Evolutionary conservation across 2,329 filamentous ascomycete species (phyloP).

Genomic region (Didymosphaeria variabile): DNA sequence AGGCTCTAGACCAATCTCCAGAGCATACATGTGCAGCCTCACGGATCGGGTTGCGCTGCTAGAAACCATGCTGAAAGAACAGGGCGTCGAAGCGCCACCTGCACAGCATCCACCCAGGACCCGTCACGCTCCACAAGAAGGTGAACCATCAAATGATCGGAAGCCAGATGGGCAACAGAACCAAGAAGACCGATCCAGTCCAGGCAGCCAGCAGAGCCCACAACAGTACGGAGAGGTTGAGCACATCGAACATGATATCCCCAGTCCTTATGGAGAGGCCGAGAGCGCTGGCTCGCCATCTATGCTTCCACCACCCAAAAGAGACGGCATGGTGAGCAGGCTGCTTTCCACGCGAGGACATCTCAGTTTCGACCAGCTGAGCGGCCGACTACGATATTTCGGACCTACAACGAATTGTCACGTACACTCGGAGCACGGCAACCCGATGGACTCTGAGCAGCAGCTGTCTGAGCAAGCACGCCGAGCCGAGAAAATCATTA

Average conservation of each 20-base stretch:
- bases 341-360: conserved; percentile 61
- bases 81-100: conserved; percentile 60
- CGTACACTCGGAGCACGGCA: conserved; percentile 55
- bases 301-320: conserved; percentile 50
- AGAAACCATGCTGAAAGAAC: conserved; percentile 61
- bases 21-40: conserved; percentile 66
- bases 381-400: conserved; percentile 62
- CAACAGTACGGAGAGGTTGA: conserved; percentile 30
- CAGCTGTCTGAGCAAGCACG: conserved; percentile 58
- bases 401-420: conserved; percentile 64
- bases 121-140: conserved; percentile 45
- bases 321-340: conserved; percentile 60
- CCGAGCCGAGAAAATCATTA: conserved; percentile 59
- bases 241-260: conserved; percentile 34
- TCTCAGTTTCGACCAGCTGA: conserved; percentile 62
- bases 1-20: conserved; percentile 61
- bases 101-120: conserved; percentile 65
- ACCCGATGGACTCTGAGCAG: conserved; percentile 46
- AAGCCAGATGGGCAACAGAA: conserved; percentile 28
- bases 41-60: conserved; percentile 64
- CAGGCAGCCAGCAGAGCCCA: conserved; percentile 41
- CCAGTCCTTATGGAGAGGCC: conserved; percentile 34
- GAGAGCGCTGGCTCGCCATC: conserved; percentile 43
- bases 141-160: conserved; percentile 35
- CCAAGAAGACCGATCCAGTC: conserved; percentile 39